Percentiles rank a stretch among this genome's conserved stretches.
Conservation (phyloP, 768 basidiomycete genomes). For the Cubamyces lactineus region DNA sequence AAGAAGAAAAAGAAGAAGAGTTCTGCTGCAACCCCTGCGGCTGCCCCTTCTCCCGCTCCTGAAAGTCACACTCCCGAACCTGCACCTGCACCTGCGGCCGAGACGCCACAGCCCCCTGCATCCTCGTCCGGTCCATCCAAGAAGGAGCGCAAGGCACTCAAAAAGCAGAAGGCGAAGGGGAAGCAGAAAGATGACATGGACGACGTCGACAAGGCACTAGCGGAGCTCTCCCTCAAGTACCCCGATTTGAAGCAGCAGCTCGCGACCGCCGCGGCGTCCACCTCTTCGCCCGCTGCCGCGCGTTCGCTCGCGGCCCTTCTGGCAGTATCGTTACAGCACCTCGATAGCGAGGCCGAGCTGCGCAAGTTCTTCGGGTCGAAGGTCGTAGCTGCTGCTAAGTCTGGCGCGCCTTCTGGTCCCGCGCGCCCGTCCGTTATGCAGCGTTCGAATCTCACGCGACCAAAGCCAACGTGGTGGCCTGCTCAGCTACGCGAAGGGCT, state of each 20-base stretch:
- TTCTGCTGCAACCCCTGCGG: slow-evolving; percentile 15
- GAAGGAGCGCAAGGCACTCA: slow-evolving; percentile 57
- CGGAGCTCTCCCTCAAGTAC: slow-evolving; percentile 81
- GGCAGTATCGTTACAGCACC: slow-evolving; percentile 75
- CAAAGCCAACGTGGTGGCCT: slow-evolving; percentile 76
- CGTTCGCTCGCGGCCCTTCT: slow-evolving; percentile 56
- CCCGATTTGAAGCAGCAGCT: slow-evolving; percentile 52
- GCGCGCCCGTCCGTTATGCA: slow-evolving; percentile 46
- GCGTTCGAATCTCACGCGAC: slow-evolving; percentile 77
- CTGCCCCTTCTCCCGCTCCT: slow-evolving; percentile 8
- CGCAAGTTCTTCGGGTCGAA: slow-evolving; percentile 92
- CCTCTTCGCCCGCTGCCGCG: slow-evolving; percentile 32
- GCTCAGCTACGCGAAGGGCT: slow-evolving; percentile 73
- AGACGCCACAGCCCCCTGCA: not conserved
- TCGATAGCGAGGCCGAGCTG: slow-evolving; percentile 91
- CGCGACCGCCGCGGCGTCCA: slow-evolving; percentile 27
- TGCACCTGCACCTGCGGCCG: not conserved
- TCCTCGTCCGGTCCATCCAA: slow-evolving; percentile 29
- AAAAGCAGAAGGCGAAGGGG: slow-evolving; percentile 67
- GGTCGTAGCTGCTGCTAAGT: slow-evolving; percentile 71
- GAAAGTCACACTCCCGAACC: not conserved
- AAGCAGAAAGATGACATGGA: slow-evolving; percentile 60
- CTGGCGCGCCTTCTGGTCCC: slow-evolving; percentile 32
- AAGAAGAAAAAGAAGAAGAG: slow-evolving; percentile 36
- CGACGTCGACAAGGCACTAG: slow-evolving; percentile 83